Evolutionary conservation across 371 early-diverging fungal species (phyloP), one percentile per base, ranked within the genome.

Genomic region (Zychaea mexicana): DNA sequence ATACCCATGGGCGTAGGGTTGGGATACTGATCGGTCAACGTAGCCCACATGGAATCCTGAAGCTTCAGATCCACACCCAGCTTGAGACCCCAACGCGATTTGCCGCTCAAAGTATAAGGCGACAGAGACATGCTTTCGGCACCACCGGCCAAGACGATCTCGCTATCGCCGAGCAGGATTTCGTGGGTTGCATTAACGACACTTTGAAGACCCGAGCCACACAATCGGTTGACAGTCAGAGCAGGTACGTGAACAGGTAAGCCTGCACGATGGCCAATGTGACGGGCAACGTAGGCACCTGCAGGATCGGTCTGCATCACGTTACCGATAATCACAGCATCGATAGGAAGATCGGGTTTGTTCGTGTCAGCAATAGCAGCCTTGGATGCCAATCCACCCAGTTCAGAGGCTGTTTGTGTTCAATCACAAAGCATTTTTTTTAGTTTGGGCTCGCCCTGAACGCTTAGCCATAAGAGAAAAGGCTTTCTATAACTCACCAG

Each of bases 161-260:
- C 84, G 33, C 94, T 83, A 36, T 98, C 97, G 12, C 94, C 94
- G 8, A 81, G 58, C 28, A 84, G 60, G 69, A 98, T 96, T 69
- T 97, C 97, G 61, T 97, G 97, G 8, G 91, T 93, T 19, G 89
- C 96, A 66, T 91, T 93, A 72, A 98, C 92, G 33, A 98, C 88
- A 64, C 94, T 79, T 79, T 98, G 96, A 83, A 98, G 94, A 26
- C 98, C 98, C 2, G 95, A 95, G 15, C 96, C 97, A 75, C 98
- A 98, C 22, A 98, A 88, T 26, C 96, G 90, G 85, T 98, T 98
- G 72, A 98, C 87, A 8, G 95, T 96, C 63, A 93, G 75, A 1
- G 96, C 97, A 10, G 96, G 95, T 13, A 88, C 86, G 17, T 87
- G 71, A 60, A 96, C 86, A 8, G 91, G 90, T 13, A 96, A 77